Base-by-base conservation (phyloP, 2,329 filamentous ascomycete species). In the Botrytis hyacinthi region DNA sequence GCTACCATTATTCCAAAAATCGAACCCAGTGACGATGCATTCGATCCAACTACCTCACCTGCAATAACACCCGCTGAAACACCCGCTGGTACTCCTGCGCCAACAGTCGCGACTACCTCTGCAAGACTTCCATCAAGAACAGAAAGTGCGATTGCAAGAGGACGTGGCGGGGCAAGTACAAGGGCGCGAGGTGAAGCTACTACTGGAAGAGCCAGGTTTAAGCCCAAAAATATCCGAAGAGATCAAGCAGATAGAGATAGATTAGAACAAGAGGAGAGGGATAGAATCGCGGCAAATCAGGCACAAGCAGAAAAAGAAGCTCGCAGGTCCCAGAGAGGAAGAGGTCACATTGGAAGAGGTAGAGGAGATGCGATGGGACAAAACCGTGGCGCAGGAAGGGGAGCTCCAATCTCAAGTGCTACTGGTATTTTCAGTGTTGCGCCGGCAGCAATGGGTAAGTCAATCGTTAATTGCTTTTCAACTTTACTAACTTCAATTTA, bases 331-430 rank as follows among this genome's bases (percentile, higher is more conserved):
- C 29, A 63, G 20, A 74, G 77, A 69, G 76, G 73, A 6, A 75
- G 78, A 72, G 78, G 78, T 10, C 75, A 76, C 62, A 71, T 73
- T 29, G 76, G 74, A 22, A 74, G 79, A 65, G 79, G 79, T 22
- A 77, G 80, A 75, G 80, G 80, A 40, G 80, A 81, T 79, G 76
- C 76, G 59, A 81, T 81, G 80, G 80, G 80, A 35, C 75, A 76
- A 59, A 71, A 76, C 26, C 63, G 71, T 48, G 68, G 73, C 2
- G 65, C 51, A 44, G 75, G 67, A 61, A 68, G 75, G 60, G 73
- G 69, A 40, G 71, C 73, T 71, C 71, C 71, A 60, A 37, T 32
- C 2, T 66, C 75, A 20, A 77, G 78, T 61, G 77, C 73, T 32
- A 70, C 74, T 68, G 75, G 80, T 79, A 75, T 75, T 77, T 78